Conservation (phyloP, 805 yeast species). For the Zygosaccharomyces gambellarensis region DNA sequence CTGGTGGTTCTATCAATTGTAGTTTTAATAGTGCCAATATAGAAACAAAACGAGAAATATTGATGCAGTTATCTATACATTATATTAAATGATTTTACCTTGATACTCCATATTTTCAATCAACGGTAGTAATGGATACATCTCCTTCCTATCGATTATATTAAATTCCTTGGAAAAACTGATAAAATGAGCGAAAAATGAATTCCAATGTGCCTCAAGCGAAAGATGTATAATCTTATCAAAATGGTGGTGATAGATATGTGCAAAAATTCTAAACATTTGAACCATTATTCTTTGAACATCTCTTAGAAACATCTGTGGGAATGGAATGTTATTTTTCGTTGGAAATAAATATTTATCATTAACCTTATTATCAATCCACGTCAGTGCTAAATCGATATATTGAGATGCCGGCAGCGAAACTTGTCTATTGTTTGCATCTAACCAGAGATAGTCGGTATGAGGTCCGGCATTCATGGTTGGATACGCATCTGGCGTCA, state of each 20-base stretch:
- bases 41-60: background rate
- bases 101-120: conserved; percentile 78
- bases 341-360: conserved; percentile 93
- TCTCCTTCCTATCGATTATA: conserved; percentile 70
- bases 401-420: conserved; percentile 90
- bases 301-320: conserved; percentile 75
- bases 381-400: conserved; percentile 83
- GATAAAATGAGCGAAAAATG: conserved; percentile 90
- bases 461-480: conserved; percentile 95
- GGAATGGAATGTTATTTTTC: conserved; percentile 80
- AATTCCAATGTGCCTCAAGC: conserved; percentile 96
- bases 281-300: conserved; percentile 84
- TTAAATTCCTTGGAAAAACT: conserved; percentile 82
- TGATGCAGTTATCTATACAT: background rate
- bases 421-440: conserved; percentile 70
- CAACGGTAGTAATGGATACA: conserved; percentile 71
- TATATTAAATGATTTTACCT: conserved; percentile 59
- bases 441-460: conserved; percentile 88
- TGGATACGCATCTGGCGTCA: conserved; percentile 84
- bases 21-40: background rate
- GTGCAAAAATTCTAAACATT: conserved; percentile 94
- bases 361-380: conserved; percentile 83
- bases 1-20: no score
- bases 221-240: conserved; percentile 89
- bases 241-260: conserved; percentile 89